Evolutionary conservation across 345 rosid genomes (phyloP).

Genomic region (Eucalyptus erythrocorys): DNA sequence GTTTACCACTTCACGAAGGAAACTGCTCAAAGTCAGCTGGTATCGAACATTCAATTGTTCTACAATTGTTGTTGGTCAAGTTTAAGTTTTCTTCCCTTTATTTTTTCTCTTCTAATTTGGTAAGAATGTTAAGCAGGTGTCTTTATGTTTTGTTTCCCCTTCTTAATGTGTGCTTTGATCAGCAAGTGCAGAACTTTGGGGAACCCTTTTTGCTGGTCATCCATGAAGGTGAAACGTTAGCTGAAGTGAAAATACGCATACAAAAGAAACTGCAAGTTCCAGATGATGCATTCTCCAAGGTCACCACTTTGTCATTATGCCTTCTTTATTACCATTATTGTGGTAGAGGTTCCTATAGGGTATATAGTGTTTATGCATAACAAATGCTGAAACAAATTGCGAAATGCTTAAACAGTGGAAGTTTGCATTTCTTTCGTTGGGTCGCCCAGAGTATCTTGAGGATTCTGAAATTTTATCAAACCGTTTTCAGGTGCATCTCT

Average conservation of each 20-base stretch:
- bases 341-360: neutral
- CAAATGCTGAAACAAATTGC: too few species aligned
- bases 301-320: neutral
- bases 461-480: constrained; percentile 65
- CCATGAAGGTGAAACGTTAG: constrained; percentile 82
- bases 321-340: neutral
- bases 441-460: constrained; percentile 82
- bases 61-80: neutral
- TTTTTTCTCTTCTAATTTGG: neutral
- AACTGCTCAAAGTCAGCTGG: constrained; percentile 65
- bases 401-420: constrained; percentile 50
- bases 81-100: neutral
- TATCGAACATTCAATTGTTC: neutral
- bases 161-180: constrained; percentile 1
- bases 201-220: constrained; percentile 94
- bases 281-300: constrained; percentile 92
- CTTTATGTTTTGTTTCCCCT: neutral
- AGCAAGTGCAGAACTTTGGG: constrained; percentile 94
- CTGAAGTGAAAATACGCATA: constrained; percentile 62
- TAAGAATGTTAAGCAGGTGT: neutral
- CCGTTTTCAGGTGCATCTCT: constrained; percentile 62
- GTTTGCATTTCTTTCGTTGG: constrained; percentile 80
- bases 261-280: constrained; percentile 80
- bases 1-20: constrained; percentile 88
- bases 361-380: neutral